These are phyloP conservation scores for Mycena sanguinolenta DNA, from an alignment of 768 basidiomycete species.

Conservation along the genomic window DNA sequence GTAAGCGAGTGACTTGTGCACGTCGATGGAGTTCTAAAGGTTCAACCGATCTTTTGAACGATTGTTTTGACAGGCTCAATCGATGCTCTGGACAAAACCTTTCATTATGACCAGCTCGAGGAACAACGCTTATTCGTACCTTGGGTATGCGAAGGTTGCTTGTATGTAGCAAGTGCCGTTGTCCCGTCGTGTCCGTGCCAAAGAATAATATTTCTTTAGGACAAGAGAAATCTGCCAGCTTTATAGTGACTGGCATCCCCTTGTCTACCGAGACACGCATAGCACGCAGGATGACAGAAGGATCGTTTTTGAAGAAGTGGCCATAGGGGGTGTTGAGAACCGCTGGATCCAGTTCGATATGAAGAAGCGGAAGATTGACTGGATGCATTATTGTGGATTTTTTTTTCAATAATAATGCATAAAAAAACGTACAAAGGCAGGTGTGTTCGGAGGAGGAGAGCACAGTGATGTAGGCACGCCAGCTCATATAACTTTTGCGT, in stretches of 20 bases:
- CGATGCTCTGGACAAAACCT: neutral
- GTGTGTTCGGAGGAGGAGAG: neutral
- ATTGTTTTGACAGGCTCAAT: too few relatives aligned
- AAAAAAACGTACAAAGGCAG: slow-evolving; percentile 6
- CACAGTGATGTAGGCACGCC: slow-evolving; percentile 24
- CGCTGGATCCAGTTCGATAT: slow-evolving; percentile 19
- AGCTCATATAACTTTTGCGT: slow-evolving; percentile 17
- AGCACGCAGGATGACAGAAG: slow-evolving; percentile 17
- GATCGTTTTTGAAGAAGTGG: slow-evolving; percentile 18
- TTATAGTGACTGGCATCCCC: slow-evolving; percentile 23
- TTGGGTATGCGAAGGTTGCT: slow-evolving; percentile 1
- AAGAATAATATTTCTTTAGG: slow-evolving; percentile 20
- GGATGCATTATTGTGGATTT: neutral
- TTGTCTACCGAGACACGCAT: slow-evolving; percentile 29
- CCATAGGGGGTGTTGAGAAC: slow-evolving; percentile 20
- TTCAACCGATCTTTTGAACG: too few relatives aligned
- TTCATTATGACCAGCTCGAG: neutral
- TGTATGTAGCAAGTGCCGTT: slow-evolving; percentile 19
- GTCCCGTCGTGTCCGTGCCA: slow-evolving; percentile 7
- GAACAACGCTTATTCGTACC: neutral
- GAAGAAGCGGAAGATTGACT: slow-evolving; percentile 26
- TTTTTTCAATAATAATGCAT: neutral
- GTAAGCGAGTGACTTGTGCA: too few relatives aligned
- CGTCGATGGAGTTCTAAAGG: too few relatives aligned
- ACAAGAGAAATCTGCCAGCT: slow-evolving; percentile 10